Percentiles rank a stretch among this genome's conserved stretches.
These are phyloP conservation scores for Sisymbrium irio DNA, from an alignment of 345 rosid species.

Conservation along the genomic window DNA sequence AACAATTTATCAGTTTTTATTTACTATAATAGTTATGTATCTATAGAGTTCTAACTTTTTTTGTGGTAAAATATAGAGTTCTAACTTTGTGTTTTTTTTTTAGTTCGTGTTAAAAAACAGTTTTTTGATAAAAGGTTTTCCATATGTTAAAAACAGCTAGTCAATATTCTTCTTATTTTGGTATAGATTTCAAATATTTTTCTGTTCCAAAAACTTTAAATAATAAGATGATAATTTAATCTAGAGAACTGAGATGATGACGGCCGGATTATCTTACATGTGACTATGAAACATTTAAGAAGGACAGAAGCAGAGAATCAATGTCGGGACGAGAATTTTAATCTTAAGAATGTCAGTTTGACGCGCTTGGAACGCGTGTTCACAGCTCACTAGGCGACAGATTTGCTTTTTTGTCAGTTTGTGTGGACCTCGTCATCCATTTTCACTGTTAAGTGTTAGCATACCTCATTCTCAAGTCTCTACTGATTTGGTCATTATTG, in stretches of 20 bases:
- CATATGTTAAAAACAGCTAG: neutral
- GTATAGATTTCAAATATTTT: neutral
- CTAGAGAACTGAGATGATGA: constrained; percentile 4
- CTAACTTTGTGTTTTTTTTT: neutral
- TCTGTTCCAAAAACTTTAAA: neutral
- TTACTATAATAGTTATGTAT: neutral
- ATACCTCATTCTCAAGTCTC: constrained; percentile 2
- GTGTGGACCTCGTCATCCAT: constrained; percentile 21
- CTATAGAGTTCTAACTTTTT: neutral
- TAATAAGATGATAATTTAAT: neutral
- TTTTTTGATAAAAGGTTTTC: too few species aligned
- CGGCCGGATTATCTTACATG: constrained; percentile 24
- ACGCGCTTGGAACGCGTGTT: constrained; percentile 16
- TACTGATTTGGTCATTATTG: constrained; percentile 21
- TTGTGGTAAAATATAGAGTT: too few species aligned
- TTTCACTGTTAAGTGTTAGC: neutral
- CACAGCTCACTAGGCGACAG: constrained; percentile 30
- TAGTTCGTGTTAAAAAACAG: too few species aligned
- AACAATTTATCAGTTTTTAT: neutral
- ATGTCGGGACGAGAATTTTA: constrained; percentile 29
- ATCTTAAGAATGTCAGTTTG: constrained; percentile 21
- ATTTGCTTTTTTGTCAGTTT: constrained; percentile 28
- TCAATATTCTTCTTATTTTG: neutral
- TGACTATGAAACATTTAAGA: constrained; percentile 18
- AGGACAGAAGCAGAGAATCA: constrained; percentile 34